Conservation (phyloP, 345 rosid species). For the Arabis hirsuta region DNA sequence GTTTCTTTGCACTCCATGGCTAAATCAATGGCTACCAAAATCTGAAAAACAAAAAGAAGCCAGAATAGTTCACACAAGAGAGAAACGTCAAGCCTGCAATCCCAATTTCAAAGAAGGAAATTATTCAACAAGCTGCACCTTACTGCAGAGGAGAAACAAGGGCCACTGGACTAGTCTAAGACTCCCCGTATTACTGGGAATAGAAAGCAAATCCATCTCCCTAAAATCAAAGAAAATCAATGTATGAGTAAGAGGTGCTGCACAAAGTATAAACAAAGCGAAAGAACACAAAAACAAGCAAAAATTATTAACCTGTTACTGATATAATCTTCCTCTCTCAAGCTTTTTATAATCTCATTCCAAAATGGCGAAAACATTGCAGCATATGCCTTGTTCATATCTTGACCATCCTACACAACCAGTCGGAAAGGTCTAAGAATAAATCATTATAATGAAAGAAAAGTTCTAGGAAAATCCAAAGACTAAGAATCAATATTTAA, state of each 20-base stretch:
- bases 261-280: conserved; percentile 25
- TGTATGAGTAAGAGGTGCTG: conserved; percentile 23
- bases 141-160: conserved; percentile 95
- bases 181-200: conserved; percentile 95
- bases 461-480: conserved; percentile 1
- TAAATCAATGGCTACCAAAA: conserved; percentile 89
- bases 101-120: conserved; percentile 9
- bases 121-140: conserved; percentile 56
- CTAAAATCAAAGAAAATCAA: conserved; percentile 43
- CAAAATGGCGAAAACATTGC: conserved; percentile 96
- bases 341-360: conserved; percentile 95
- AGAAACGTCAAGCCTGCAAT: conserved; percentile 26
- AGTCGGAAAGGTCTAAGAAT: conserved; percentile 5
- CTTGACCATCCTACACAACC: conserved; percentile 66
- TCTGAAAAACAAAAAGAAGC: conserved; percentile 55
- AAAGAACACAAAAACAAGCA: conserved; percentile 21
- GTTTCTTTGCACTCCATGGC: conserved; percentile 91
- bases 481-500: neutral
- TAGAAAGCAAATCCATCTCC: conserved; percentile 94
- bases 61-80: conserved; percentile 18
- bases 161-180: conserved; percentile 98
- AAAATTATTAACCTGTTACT: conserved; percentile 68
- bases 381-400: conserved; percentile 74
- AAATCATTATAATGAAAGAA: conserved; percentile 19
- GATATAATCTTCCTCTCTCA: conserved; percentile 96